Evolutionary conservation across 768 basidiomycete species (phyloP).

Genomic region (Rhodotorula kratochvilovae): DNA sequence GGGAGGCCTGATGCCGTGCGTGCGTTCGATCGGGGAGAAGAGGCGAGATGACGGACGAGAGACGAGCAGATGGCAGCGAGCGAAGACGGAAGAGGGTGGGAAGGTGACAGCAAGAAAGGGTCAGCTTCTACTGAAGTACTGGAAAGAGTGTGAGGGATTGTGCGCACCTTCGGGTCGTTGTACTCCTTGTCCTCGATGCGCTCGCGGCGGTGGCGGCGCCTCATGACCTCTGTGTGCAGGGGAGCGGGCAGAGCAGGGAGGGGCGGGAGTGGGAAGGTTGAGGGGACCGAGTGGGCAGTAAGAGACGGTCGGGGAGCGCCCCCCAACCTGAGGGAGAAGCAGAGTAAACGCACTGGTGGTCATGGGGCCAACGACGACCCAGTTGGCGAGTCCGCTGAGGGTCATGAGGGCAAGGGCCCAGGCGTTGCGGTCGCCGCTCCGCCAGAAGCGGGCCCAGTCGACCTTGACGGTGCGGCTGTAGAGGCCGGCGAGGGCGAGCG

Average conservation of each 20-base stretch:
- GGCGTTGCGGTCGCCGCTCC: conserved; percentile 13
- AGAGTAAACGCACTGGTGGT: conserved; percentile 15
- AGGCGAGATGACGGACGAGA: no score
- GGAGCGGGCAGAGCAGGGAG: neutral
- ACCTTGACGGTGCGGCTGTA: conserved; percentile 16
- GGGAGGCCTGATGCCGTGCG: conserved; percentile 32
- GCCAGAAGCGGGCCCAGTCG: neutral
- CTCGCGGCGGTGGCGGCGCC: conserved; percentile 37
- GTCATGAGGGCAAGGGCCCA: conserved; percentile 22
- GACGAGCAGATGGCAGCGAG: neutral
- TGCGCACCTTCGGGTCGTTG: conserved; percentile 28
- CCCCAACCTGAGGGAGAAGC: no score
- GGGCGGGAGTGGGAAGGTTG: neutral
- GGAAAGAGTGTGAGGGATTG: no score
- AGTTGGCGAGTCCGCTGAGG: conserved; percentile 22
- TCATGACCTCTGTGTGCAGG: conserved; percentile 26
- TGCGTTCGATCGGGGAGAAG: no score
- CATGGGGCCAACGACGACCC: conserved; percentile 34
- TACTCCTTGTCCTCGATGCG: conserved; percentile 37
- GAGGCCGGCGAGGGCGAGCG: conserved; percentile 18
- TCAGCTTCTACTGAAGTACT: no score
- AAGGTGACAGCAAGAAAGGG: neutral
- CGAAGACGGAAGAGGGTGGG: neutral
- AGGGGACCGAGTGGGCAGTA: neutral
- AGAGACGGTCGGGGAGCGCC: no score